phyloP scores from a whole-genome alignment of 2,329 filamentous ascomycete species.

The Ciborinia camelliae region DNA sequence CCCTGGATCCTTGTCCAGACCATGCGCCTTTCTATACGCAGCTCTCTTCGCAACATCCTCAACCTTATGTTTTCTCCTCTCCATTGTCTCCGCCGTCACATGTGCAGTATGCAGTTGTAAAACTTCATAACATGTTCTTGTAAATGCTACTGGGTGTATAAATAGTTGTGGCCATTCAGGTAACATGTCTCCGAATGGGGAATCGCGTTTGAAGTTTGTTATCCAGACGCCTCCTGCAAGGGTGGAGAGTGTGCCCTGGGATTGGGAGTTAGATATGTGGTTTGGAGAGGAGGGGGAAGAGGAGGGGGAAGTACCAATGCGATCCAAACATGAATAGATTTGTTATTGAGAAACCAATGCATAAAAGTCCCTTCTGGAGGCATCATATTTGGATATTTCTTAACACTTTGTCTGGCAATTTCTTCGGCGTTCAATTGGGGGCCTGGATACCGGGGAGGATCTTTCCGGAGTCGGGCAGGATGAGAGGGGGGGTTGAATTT shows the following conservation, averaged over 20 bases:
- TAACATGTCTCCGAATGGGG: constrained; percentile 75
- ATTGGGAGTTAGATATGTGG: constrained; percentile 5
- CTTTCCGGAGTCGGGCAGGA: constrained; percentile 61
- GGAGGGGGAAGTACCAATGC: constrained; percentile 61
- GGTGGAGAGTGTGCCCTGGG: constrained; percentile 37
- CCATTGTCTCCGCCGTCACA: constrained; percentile 62
- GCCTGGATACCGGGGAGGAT: constrained; percentile 64
- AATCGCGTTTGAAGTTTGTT: constrained; percentile 74
- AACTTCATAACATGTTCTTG: constrained; percentile 65
- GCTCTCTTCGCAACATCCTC: constrained; percentile 87
- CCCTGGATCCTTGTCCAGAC: constrained; percentile 62
- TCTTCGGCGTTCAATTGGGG: constrained; percentile 66
- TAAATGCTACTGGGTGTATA: constrained; percentile 64
- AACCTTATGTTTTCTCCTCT: constrained; percentile 67
- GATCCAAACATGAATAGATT: constrained; percentile 74
- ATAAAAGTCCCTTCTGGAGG: constrained; percentile 77
- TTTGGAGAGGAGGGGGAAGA: not conserved
- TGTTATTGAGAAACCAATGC: constrained; percentile 80
- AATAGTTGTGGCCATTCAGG: constrained; percentile 67
- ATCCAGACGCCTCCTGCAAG: constrained; percentile 72
- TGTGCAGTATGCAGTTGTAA: constrained; percentile 74
- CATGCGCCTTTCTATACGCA: constrained; percentile 83
- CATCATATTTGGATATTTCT: constrained; percentile 85
- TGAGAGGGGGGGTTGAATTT: constrained; percentile 93
- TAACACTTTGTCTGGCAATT: constrained; percentile 60